A percentile compares a stretch with the other conserved stretches of the same genome.
Conservation (phyloP, 2,329 filamentous ascomycete species). For the Lomentospora prolificans region DNA sequence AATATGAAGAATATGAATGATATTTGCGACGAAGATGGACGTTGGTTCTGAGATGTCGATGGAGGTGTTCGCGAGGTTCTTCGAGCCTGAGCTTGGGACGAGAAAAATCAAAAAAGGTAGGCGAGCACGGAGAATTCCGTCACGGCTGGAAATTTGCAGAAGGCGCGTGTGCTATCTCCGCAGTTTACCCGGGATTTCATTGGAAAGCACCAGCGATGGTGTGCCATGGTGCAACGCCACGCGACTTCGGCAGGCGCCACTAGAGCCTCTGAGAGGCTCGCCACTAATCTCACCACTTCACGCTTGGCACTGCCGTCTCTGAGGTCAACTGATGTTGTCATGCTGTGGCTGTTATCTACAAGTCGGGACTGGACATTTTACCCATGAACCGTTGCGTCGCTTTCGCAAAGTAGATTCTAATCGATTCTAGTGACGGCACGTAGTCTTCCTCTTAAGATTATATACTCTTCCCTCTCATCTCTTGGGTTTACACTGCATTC, state of each 20-base stretch:
- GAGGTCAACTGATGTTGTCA: background rate
- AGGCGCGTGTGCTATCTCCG: background rate
- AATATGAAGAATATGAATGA: background rate
- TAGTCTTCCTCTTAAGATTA: background rate
- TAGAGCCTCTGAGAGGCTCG: background rate
- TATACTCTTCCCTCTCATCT: slow-evolving; percentile 3
- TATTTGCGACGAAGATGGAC: background rate
- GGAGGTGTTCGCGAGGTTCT: background rate
- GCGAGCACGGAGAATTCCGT: background rate
- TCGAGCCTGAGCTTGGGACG: background rate
- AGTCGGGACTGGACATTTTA: too few species aligned
- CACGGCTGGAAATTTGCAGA: background rate
- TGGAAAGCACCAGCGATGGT: too few species aligned
- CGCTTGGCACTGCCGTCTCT: background rate
- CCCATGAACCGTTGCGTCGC: too few species aligned
- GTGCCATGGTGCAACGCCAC: too few species aligned
- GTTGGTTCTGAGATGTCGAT: background rate
- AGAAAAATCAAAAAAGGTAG: background rate
- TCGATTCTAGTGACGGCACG: too few species aligned
- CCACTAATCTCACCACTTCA: background rate
- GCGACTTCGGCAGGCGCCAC: background rate
- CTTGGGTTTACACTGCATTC: background rate
- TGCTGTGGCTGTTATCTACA: background rate
- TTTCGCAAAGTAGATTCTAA: too few species aligned
- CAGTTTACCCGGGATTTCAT: background rate